Base-by-base conservation (phyloP, 1,139 yeast species). In the Eremothecium cymbalariae region DNA sequence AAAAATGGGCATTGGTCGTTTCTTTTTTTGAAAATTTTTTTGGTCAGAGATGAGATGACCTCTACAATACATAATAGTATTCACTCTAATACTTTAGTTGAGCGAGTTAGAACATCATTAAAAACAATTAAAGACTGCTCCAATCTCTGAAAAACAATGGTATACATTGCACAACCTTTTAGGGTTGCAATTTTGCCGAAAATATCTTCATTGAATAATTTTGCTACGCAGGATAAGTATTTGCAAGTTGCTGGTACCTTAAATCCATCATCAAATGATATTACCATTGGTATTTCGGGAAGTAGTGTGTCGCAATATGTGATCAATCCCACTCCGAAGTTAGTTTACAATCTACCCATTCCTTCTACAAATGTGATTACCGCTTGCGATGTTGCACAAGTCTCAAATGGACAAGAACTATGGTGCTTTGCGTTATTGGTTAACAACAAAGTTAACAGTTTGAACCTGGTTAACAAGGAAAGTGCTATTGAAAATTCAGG, bases 301-400 rank as follows among this genome's bases (percentile, higher is more conserved):
- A 80, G 93, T 28, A 75, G 81, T 37, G 67, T 86, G 34, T 74
- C 84, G 13, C 73, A 78, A 38, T 81, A 78, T 52, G 64, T 81
- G 21, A 68, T 83, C 34, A 75, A 74, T 47, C 95, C 95, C 23
- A 75, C 93, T 8, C 95, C 95, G 9, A 80, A 75, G 50, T 63
- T 83, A 47, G 63, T 75, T 28, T 49, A 47, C 25, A 53, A 52
- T 37, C 39, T 48, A 16, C 48, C 62, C 6, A 54, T 57, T 21
- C 59, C 61, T 22, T 53, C 61, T 3, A 57, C 59, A 2, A 51
- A 49, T 26, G 40, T 48, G 22, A 51, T 57, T 12, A 51, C 58
- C n/a, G 57, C 59, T 1, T 56, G 55, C 31, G 49, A 51, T 34
- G 51, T 45, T 24, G 34, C 40, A 8, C 41, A 44, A 21, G 22